Conservation (phyloP, 1,284 basidiomycete genomes). For the Ustilago tritici region DNA sequence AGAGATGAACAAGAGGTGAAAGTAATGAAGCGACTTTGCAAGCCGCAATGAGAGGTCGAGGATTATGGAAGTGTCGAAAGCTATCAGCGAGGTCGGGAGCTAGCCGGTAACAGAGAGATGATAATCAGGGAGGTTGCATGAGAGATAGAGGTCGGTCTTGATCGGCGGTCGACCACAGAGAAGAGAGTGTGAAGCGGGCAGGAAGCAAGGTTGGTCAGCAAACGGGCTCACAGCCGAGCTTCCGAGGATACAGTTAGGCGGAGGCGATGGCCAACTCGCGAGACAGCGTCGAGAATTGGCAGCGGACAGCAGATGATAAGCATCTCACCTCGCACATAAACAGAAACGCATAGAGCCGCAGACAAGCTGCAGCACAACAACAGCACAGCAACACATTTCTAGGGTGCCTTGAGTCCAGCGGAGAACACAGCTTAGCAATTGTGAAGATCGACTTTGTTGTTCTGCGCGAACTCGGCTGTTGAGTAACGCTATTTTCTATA, state of each 20-base stretch:
- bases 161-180: conserved; percentile 31
- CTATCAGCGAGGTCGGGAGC: neutral
- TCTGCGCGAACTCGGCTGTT: neutral
- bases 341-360: neutral
- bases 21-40: neutral
- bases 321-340: neutral
- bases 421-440: neutral
- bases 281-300: neutral
- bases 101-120: neutral
- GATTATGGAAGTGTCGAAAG: neutral
- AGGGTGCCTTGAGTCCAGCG: neutral
- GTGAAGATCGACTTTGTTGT: neutral
- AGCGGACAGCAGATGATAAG: neutral
- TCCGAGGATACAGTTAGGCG: neutral
- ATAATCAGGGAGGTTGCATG: neutral
- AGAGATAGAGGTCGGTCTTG: conserved; percentile 21
- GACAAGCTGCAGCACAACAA: neutral
- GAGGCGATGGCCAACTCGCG: neutral
- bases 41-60: neutral
- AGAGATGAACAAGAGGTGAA: neutral
- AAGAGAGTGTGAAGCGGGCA: neutral
- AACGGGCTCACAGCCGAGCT: neutral
- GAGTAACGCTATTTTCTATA: neutral
- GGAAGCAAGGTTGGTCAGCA: neutral
- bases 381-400: neutral